These are phyloP conservation scores for Capronia americana DNA, from an alignment of 2,329 filamentous ascomycete species.

Conservation along the genomic window DNA sequence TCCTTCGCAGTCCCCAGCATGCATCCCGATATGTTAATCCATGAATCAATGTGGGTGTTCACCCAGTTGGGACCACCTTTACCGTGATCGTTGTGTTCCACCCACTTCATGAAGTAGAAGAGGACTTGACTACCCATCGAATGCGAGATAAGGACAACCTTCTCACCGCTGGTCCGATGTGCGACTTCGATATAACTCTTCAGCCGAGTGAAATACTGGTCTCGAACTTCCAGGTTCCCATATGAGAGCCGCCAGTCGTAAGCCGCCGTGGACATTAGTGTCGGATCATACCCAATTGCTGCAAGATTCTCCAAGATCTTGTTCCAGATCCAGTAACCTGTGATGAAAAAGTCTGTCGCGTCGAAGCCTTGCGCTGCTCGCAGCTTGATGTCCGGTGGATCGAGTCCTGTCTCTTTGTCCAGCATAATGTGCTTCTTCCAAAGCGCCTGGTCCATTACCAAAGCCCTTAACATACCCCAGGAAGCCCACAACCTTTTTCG, in stretches of 20 bases:
- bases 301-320: slow-evolving; percentile 98
- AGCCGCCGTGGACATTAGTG: slow-evolving; percentile 69
- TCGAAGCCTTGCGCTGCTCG: slow-evolving; percentile 96
- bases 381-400: slow-evolving; percentile 88
- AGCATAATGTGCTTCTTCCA: slow-evolving; percentile 99
- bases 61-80: slow-evolving; percentile 88
- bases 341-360: slow-evolving; percentile 85
- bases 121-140: slow-evolving; percentile 97
- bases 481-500: slow-evolving; percentile 94
- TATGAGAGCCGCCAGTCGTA: slow-evolving; percentile 96
- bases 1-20: slow-evolving; percentile 96
- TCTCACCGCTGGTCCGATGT: slow-evolving; percentile 73
- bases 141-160: slow-evolving; percentile 86
- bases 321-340: slow-evolving; percentile 97
- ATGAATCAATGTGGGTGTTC: slow-evolving; percentile 84
- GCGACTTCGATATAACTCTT: slow-evolving; percentile 91
- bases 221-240: slow-evolving; percentile 82
- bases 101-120: slow-evolving; percentile 81
- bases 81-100: slow-evolving; percentile 77
- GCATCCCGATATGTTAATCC: slow-evolving; percentile 98
- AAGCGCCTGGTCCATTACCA: slow-evolving; percentile 88
- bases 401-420: slow-evolving; percentile 86
- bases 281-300: slow-evolving; percentile 92
- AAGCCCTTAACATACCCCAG: slow-evolving; percentile 97
- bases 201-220: slow-evolving; percentile 91